Conservation (phyloP, 1,139 yeast genomes). For the Debaryomyces robertsiae region DNA sequence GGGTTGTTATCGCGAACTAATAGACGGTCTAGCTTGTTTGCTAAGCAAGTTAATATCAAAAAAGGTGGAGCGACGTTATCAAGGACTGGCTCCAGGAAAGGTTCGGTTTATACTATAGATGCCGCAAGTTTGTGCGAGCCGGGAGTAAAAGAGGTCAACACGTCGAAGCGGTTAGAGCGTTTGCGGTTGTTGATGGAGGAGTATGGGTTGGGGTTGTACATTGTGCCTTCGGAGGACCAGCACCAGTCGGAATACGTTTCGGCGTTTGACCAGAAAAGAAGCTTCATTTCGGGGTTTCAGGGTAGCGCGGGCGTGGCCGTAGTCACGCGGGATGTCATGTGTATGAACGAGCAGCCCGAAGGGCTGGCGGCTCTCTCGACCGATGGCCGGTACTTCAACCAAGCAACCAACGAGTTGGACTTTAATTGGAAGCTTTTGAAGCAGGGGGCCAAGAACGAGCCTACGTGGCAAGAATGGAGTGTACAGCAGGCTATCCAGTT, state of each 20-base stretch:
- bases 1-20: conserved; percentile 70
- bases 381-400: conserved; percentile 92
- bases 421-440: conserved; percentile 84
- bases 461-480: conserved; percentile 90
- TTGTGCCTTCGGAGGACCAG: conserved; percentile 90
- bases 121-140: conserved; percentile 49
- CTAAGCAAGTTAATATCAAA: conserved; percentile 48
- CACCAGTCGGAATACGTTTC: conserved; percentile 93
- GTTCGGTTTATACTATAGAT: conserved; percentile 53
- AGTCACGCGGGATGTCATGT: conserved; percentile 69
- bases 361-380: conserved; percentile 84
- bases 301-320: conserved; percentile 97
- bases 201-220: conserved; percentile 70
- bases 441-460: conserved; percentile 73
- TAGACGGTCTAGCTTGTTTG: conserved; percentile 54
- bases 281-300: conserved; percentile 84
- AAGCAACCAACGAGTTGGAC: conserved; percentile 86
- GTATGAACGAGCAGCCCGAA: conserved; percentile 58
- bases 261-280: conserved; percentile 76
- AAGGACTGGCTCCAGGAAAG: conserved; percentile 39
- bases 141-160: conserved; percentile 53
- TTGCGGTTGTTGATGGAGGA: conserved; percentile 69
- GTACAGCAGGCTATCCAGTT: conserved; percentile 60
- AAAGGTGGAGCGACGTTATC: conserved; percentile 27
- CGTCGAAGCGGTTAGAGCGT: conserved; percentile 58